Conservation (phyloP, 495 filamentous ascomycete species). For the Penicillium subrubescens region DNA sequence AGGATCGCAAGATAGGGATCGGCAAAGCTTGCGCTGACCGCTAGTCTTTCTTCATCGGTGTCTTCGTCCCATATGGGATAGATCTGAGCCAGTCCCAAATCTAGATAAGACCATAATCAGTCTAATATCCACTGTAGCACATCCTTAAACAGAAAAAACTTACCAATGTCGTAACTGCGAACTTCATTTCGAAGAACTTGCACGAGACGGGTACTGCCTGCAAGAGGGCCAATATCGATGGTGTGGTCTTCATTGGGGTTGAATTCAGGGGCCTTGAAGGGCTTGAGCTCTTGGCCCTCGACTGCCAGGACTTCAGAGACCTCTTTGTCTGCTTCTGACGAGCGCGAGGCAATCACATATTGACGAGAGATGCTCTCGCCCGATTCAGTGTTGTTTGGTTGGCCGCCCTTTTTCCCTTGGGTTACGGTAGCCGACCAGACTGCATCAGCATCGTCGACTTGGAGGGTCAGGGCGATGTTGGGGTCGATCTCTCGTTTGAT, state of each 20-base stretch:
- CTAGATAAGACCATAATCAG: constrained; percentile 41
- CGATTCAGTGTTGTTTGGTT: constrained; percentile 52
- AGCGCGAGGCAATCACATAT: constrained; percentile 44
- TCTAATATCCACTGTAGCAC: not conserved
- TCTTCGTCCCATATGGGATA: constrained; percentile 88
- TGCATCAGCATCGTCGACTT: constrained; percentile 33
- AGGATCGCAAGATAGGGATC: constrained; percentile 89
- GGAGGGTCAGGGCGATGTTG: constrained; percentile 59
- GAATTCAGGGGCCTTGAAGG: constrained; percentile 66
- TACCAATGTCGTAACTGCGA: constrained; percentile 83
- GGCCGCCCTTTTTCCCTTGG: constrained; percentile 11
- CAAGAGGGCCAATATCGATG: constrained; percentile 77
- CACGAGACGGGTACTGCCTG: constrained; percentile 72
- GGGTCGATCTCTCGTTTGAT: constrained; percentile 77
- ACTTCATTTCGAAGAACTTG: constrained; percentile 85
- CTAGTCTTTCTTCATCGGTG: constrained; percentile 72
- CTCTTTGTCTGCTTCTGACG: constrained; percentile 37
- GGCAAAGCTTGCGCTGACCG: constrained; percentile 78
- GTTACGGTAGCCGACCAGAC: constrained; percentile 41
- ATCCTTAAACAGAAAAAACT: constrained; percentile 29
- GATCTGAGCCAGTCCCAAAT: constrained; percentile 84
- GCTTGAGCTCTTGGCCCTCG: constrained; percentile 31
- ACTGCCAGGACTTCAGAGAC: constrained; percentile 42
- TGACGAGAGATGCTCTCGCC: constrained; percentile 40
- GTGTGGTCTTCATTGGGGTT: constrained; percentile 84